A percentile compares a stretch with the other conserved stretches of the same genome.
Evolutionary conservation across 2,329 filamentous ascomycete genomes (phyloP).

Genomic region (Neocatenulostroma microsporum): DNA sequence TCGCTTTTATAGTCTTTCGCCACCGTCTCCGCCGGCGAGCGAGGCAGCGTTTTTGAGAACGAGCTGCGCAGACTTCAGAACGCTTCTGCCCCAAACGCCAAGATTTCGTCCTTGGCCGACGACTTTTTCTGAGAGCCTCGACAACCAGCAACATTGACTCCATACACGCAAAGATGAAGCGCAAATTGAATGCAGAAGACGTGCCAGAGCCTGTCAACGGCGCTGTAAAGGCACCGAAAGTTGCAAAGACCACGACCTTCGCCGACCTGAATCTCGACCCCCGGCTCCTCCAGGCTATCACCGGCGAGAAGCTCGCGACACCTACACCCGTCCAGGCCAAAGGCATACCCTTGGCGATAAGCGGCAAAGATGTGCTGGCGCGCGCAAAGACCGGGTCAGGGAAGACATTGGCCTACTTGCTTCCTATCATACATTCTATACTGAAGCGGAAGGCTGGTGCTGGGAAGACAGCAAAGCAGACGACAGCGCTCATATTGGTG

Average conservation of each 20-base stretch:
- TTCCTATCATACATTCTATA: slow-evolving; percentile 80
- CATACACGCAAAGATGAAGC: slow-evolving; percentile 32
- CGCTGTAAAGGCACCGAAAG: slow-evolving; percentile 14
- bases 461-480: slow-evolving; percentile 41
- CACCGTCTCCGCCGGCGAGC: too few species aligned
- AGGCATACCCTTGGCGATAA: slow-evolving; percentile 81
- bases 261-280: slow-evolving; percentile 72
- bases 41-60: too few species aligned
- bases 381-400: slow-evolving; percentile 93
- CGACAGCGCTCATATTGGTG: slow-evolving; percentile 78
- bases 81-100: too few species aligned
- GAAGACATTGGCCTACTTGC: slow-evolving; percentile 92
- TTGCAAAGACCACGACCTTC: slow-evolving; percentile 49
- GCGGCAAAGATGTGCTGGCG: slow-evolving; percentile 82
- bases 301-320: slow-evolving; percentile 71
- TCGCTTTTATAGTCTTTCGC: too few species aligned
- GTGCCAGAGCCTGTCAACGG: too few species aligned
- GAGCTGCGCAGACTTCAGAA: too few species aligned
- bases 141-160: too few species aligned
- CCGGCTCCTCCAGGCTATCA: slow-evolving; percentile 76
- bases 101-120: too few species aligned
- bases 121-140: too few species aligned
- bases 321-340: slow-evolving; percentile 85
- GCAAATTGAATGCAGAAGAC: slow-evolving; percentile 43
- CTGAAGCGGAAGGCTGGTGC: slow-evolving; percentile 64